Evolutionary conservation across 2,329 filamentous ascomycete species (phyloP), one percentile per base, ranked within the genome.

Genomic region (Aspergillus ochraceus): DNA sequence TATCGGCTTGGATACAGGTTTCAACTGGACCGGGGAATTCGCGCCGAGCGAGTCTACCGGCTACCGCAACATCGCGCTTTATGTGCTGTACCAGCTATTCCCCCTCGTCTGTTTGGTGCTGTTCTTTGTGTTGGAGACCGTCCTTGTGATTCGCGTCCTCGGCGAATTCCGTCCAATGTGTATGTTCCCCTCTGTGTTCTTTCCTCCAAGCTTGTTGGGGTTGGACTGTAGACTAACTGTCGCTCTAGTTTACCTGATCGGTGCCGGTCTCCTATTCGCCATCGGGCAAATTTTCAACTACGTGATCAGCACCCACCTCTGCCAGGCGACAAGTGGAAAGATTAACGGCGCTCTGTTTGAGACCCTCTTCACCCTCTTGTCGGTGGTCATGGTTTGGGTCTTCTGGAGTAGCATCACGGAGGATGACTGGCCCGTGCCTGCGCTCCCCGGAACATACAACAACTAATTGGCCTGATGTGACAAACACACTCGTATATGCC

Each of bases 361-460:
- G 76, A 96, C 93, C 0, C 80, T 98, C 6, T 98, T 99, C 79
- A 98, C 93, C 0, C 82, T 97, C 0, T 79, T 94, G 12, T 84
- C 93, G 0, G 92, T 99, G 4, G 83, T 91, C 19, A 87, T 87
- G 78, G 80, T 97, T 65, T 99, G 95, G 93, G 77, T 91, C 59
- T 99, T 99, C 82, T 99, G 95, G 95, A 96, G 92, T 51, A 97
- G 92, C 79, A 99, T 99, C 70, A 99, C 95, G 17, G 95, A 99
- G 78, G 95, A 99, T 71, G 94, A 97, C 80, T 99, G 95, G 95
- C 92, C 93, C 2, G 82, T 85, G 75, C 81, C 83, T 19, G 61
- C 70, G 49, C 19, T 54, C 52, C 46, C 64, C 47, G 60, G 61
- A 11, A 73, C 67, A 51, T 77, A 76, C 67, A 74, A 69, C 58